These are phyloP conservation scores for Sordaria brevicollis DNA, from an alignment of 495 filamentous ascomycete genomes.

Conservation along the genomic window DNA sequence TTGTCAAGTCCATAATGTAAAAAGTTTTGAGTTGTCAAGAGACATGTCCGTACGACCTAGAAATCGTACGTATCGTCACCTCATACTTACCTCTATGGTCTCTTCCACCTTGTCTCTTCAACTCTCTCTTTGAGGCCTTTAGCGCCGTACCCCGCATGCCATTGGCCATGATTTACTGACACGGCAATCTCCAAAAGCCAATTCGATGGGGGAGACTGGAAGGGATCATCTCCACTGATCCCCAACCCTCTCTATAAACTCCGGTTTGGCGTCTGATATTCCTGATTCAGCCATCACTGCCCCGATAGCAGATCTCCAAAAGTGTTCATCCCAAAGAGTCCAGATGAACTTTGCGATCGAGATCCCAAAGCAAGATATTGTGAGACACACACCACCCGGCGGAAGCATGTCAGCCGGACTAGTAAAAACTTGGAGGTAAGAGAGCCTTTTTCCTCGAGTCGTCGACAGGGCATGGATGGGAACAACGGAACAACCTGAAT, in stretches of 20 bases:
- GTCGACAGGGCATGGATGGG: neutral
- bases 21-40: too few relatives aligned
- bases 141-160: neutral
- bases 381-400: neutral
- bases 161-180: neutral
- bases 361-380: neutral
- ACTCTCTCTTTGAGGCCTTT: neutral
- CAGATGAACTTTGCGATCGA: neutral
- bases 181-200: neutral
- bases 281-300: neutral
- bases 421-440: too few relatives aligned
- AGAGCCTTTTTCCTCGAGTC: neutral
- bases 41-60: too few relatives aligned
- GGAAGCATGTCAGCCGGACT: neutral
- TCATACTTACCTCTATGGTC: too few relatives aligned
- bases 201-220: neutral
- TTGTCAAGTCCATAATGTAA: too few relatives aligned
- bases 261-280: neutral
- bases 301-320: neutral
- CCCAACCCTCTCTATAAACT: neutral
- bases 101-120: neutral
- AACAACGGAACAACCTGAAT: neutral
- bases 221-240: neutral
- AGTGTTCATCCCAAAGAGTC: neutral
- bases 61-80: neutral